These are phyloP conservation scores for Mortierella sp. DNA, from an alignment of 371 early-diverging fungal species.

Conservation along the genomic window DNA sequence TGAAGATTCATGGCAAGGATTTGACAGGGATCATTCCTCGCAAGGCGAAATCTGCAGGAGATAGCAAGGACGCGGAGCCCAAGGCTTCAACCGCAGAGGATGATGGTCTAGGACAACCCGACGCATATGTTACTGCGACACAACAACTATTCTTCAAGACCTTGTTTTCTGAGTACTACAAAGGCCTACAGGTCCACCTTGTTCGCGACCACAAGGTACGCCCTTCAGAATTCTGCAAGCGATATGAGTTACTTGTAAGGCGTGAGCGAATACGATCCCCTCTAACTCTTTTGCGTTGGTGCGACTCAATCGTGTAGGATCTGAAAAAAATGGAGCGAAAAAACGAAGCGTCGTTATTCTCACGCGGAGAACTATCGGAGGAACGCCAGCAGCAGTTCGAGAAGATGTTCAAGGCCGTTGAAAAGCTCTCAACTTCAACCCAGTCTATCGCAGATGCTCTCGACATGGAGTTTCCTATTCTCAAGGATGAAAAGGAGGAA, in stretches of 20 bases:
- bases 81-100: conserved; percentile 31
- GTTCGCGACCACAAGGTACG: conserved; percentile 80
- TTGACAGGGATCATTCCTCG: conserved; percentile 68
- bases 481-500: conserved; percentile 42
- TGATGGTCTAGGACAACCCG: neutral
- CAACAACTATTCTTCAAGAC: conserved; percentile 68
- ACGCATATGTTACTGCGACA: conserved; percentile 48
- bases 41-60: conserved; percentile 65
- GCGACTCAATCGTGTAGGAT: conserved; percentile 39
- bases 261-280: neutral
- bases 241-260: too few species aligned
- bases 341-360: conserved; percentile 86
- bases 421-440: conserved; percentile 64
- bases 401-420: conserved; percentile 78
- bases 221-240: neutral
- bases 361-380: conserved; percentile 87
- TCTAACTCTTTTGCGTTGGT: neutral
- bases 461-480: conserved; percentile 80
- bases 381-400: conserved; percentile 86
- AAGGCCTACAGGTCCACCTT: conserved; percentile 74
- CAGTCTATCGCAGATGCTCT: conserved; percentile 72
- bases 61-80: conserved; percentile 60
- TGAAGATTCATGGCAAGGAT: conserved; percentile 76
- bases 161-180: conserved; percentile 79
- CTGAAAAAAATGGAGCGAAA: conserved; percentile 82